phyloP scores from a whole-genome alignment of 768 basidiomycete species.

The Lactifluus rugatus region DNA sequence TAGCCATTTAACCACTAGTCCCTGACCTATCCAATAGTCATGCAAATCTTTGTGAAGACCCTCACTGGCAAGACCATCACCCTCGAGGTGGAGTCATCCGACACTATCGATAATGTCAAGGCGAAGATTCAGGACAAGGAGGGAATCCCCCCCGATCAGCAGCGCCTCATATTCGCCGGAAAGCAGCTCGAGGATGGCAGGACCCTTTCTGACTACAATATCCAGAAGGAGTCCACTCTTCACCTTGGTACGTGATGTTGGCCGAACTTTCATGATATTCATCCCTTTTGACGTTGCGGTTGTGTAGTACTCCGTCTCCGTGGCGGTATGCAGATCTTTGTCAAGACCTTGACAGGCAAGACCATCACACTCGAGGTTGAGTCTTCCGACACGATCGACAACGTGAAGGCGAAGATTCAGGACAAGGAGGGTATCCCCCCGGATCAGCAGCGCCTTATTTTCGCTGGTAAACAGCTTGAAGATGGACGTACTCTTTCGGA shows the following conservation, averaged over 20 bases:
- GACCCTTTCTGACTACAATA: conserved; percentile 30
- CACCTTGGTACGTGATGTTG: conserved; percentile 22
- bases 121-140: conserved; percentile 31
- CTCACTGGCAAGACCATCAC: conserved; percentile 30
- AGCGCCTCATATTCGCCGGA: conserved; percentile 29
- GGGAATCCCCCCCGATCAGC: conserved; percentile 29
- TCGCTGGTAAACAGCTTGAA: conserved; percentile 27
- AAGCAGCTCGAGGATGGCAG: conserved; percentile 54
- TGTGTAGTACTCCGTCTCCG: conserved; percentile 33
- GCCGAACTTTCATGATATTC: background rate
- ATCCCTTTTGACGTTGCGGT: background rate
- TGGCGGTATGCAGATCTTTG: conserved; percentile 38
- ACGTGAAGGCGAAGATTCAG: conserved; percentile 27
- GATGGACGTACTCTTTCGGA: conserved; percentile 27
- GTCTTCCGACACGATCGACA: conserved; percentile 27
- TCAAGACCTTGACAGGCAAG: conserved; percentile 43
- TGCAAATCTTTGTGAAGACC: conserved; percentile 31
- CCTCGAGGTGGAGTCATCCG: conserved; percentile 30
- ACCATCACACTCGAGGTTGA: conserved; percentile 49
- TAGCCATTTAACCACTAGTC: background rate
- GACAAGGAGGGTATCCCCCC: conserved; percentile 28
- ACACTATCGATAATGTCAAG: conserved; percentile 30
- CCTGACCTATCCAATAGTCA: conserved; percentile 3
- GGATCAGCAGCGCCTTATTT: conserved; percentile 27
- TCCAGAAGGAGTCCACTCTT: conserved; percentile 27